phyloP scores from a whole-genome alignment of 176 grass and related monocot genomes.

The Hordeum marinum region DNA sequence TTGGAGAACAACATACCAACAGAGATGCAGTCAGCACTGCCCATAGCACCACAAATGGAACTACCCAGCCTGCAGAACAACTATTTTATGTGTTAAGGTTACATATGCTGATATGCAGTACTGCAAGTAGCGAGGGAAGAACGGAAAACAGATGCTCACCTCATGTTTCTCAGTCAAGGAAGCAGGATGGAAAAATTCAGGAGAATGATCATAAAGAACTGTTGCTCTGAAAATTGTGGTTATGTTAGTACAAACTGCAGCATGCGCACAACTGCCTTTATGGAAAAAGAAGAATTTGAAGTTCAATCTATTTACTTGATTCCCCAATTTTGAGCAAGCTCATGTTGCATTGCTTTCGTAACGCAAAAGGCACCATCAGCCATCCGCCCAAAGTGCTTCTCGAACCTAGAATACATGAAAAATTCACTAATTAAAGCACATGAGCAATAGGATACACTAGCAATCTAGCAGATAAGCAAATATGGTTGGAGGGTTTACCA shows the following conservation, averaged over 20 bases:
- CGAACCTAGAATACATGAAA: slow-evolving; percentile 58
- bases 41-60: slow-evolving; percentile 60
- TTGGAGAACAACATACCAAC: slow-evolving; percentile 50
- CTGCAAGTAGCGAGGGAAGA: neutral
- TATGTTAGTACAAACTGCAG: slow-evolving; percentile 17
- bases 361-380: slow-evolving; percentile 86
- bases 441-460: neutral
- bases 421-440: slow-evolving; percentile 12
- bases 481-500: slow-evolving; percentile 44
- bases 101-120: slow-evolving; percentile 26
- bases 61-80: slow-evolving; percentile 74
- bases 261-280: neutral
- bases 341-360: slow-evolving; percentile 96
- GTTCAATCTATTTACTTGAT: slow-evolving; percentile 54
- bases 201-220: slow-evolving; percentile 94
- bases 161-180: slow-evolving; percentile 76
- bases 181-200: slow-evolving; percentile 92
- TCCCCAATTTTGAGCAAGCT: slow-evolving; percentile 97
- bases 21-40: slow-evolving; percentile 66
- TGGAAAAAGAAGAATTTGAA: neutral
- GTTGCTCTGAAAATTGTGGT: slow-evolving; percentile 56
- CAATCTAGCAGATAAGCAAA: slow-evolving; percentile 14
- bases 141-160: slow-evolving; percentile 39
- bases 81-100: slow-evolving; percentile 44
- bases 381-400: slow-evolving; percentile 82